Evolutionary conservation across 164 flowering plant genomes (phyloP).

Genomic region (Berberis thunbergii): DNA sequence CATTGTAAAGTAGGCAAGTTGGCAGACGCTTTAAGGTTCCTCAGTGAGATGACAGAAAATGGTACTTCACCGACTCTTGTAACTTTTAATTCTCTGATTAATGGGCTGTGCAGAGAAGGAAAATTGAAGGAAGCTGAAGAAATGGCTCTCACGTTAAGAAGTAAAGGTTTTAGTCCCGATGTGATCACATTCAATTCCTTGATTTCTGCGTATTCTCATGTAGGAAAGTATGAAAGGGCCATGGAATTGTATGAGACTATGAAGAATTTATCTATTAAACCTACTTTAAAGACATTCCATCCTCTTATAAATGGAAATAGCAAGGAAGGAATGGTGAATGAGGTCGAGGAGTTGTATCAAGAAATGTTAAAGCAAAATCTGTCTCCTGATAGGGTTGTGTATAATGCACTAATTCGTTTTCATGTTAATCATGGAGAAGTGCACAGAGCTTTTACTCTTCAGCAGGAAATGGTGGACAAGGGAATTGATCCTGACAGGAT

Average conservation of each 20-base stretch:
- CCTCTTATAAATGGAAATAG: neutral
- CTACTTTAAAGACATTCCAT: neutral
- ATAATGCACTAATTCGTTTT: too few relatives aligned
- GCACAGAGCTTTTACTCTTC: too few relatives aligned
- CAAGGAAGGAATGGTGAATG: neutral
- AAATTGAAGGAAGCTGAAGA: conserved; percentile 2
- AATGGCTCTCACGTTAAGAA: neutral
- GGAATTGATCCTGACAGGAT: too few relatives aligned
- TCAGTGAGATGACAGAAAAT: conserved; percentile 2
- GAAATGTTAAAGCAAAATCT: too few relatives aligned
- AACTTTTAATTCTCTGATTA: conserved; percentile 1
- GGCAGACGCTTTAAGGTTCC: conserved; percentile 1
- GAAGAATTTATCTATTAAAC: neutral
- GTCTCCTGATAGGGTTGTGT: too few relatives aligned
- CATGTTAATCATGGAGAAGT: too few relatives aligned
- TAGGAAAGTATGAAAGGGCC: conserved; percentile 1
- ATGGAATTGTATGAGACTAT: conserved; percentile 4
- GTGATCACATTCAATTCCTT: conserved; percentile 4
- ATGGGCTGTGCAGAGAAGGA: conserved; percentile 1
- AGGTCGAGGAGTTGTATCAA: too few relatives aligned
- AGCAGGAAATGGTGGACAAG: too few relatives aligned
- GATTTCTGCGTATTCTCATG: neutral
- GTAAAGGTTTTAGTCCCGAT: conserved; percentile 3
- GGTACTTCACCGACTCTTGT: neutral
- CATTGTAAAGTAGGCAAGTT: neutral